These are phyloP conservation scores for Talaromyces ruber DNA, from an alignment of 495 filamentous ascomycete species.

Conservation along the genomic window DNA sequence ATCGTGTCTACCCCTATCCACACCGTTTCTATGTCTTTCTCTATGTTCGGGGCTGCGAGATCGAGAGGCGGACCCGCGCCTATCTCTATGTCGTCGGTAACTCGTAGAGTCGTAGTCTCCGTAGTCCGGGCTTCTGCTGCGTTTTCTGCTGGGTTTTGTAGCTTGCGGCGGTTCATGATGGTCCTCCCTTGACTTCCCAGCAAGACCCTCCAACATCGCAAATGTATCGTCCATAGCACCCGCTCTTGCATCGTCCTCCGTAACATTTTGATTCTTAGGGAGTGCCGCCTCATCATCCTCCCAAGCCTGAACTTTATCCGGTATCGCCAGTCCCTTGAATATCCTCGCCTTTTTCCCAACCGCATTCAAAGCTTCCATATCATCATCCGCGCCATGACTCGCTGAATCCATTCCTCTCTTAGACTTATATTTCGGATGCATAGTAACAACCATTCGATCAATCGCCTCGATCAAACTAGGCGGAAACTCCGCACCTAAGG, in stretches of 20 bases:
- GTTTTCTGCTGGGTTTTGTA: conserved; percentile 46
- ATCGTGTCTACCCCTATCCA: conserved; percentile 49
- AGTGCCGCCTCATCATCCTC: conserved; percentile 33
- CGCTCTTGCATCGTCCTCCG: conserved; percentile 27
- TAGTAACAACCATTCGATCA: conserved; percentile 75
- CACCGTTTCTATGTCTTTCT: conserved; percentile 43
- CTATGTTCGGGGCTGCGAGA: conserved; percentile 40
- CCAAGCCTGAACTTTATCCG: conserved; percentile 64
- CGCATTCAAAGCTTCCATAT: conserved; percentile 37
- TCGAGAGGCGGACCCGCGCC: conserved; percentile 47
- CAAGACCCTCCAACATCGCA: conserved; percentile 79
- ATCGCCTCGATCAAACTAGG: conserved; percentile 84
- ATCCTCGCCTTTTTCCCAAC: conserved; percentile 60
- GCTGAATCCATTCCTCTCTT: conserved; percentile 28
- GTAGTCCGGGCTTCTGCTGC: conserved; percentile 63
- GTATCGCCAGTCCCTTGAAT: conserved; percentile 84
- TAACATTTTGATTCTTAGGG: conserved; percentile 5
- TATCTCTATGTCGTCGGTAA: conserved; percentile 40
- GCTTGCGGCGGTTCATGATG: conserved; percentile 16
- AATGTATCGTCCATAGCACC: conserved; percentile 90
- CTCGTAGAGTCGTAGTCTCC: conserved; percentile 45
- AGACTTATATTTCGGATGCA: conserved; percentile 79
- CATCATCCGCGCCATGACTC: conserved; percentile 15
- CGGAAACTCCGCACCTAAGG: conserved; percentile 80
- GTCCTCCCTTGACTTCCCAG: conserved; percentile 52